Conservation (phyloP, 2,329 filamentous ascomycete species). For the Aspergillus flavus region DNA sequence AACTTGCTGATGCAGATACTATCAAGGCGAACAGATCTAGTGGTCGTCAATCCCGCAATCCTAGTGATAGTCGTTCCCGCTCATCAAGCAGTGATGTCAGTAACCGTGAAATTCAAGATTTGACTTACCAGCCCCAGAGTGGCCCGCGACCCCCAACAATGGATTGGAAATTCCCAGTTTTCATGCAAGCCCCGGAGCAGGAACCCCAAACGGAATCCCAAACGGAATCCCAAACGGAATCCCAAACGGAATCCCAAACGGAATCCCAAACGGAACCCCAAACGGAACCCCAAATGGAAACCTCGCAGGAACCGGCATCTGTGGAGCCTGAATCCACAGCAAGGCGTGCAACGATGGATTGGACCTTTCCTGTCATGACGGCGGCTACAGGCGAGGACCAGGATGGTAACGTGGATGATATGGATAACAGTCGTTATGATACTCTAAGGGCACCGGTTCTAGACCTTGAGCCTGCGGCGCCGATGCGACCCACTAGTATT, state of each 20-base stretch:
- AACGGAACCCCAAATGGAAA: conserved; percentile 9
- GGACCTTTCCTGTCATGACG: conserved; percentile 55
- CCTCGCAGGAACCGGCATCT: conserved; percentile 5
- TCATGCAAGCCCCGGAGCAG: conserved; percentile 26
- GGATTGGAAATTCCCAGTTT: conserved; percentile 50
- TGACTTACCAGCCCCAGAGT: conserved; percentile 34
- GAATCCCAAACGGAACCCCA: no score
- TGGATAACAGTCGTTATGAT: conserved; percentile 29
- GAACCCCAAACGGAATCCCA: conserved; percentile 5
- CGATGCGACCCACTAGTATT: conserved; percentile 18
- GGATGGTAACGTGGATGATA: conserved; percentile 7
- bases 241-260: no score
- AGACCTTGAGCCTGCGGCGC: conserved; percentile 18
- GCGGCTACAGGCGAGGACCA: conserved; percentile 19
- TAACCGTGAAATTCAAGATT: conserved; percentile 29
- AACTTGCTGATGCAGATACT: conserved; percentile 56
- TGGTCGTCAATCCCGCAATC: conserved; percentile 46
- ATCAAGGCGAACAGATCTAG: conserved; percentile 59
- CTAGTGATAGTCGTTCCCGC: conserved; percentile 37
- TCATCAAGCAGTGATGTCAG: conserved; percentile 34
- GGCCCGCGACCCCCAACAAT: conserved; percentile 49
- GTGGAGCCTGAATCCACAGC: conserved; percentile 26
- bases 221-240: no score
- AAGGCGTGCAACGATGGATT: conserved; percentile 52
- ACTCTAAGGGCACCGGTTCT: conserved; percentile 36